A percentile compares a stretch with the other conserved stretches of the same genome.
These are phyloP conservation scores for Drechslerella dactyloides DNA, from an alignment of 2,329 filamentous ascomycete genomes.

Conservation along the genomic window DNA sequence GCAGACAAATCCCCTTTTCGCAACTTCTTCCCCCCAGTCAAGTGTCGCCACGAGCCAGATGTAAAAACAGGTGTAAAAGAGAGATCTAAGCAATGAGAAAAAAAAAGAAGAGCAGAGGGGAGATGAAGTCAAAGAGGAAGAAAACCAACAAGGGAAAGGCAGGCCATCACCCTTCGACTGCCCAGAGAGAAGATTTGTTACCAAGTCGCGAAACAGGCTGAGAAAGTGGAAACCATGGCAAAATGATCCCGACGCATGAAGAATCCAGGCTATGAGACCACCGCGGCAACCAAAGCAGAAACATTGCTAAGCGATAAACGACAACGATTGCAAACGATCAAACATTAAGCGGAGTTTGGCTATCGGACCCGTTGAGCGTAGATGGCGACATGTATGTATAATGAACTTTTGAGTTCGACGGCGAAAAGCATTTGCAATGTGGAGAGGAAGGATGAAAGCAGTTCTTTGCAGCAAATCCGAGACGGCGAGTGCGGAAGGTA, in stretches of 20 bases:
- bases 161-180: slow-evolving; percentile 16
- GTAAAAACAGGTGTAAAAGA: slow-evolving; percentile 46
- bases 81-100: slow-evolving; percentile 48
- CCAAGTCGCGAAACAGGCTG: slow-evolving; percentile 13
- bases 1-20: slow-evolving; percentile 31
- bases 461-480: slow-evolving; percentile 33
- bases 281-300: slow-evolving; percentile 14
- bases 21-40: slow-evolving; percentile 42
- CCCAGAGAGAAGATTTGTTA: slow-evolving; percentile 30
- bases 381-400: slow-evolving; percentile 49
- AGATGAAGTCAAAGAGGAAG: slow-evolving; percentile 27
- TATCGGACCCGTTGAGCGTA: slow-evolving; percentile 48
- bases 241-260: slow-evolving; percentile 29
- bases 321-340: slow-evolving; percentile 13
- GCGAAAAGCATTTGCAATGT: slow-evolving; percentile 23
- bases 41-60: slow-evolving; percentile 50
- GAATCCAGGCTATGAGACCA: slow-evolving; percentile 45
- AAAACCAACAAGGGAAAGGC: slow-evolving; percentile 20
- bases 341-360: slow-evolving; percentile 48
- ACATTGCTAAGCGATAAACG: slow-evolving; percentile 6
- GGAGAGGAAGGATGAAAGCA: slow-evolving; percentile 7
- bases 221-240: not conserved
- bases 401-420: slow-evolving; percentile 48
- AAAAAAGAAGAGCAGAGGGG: slow-evolving; percentile 33
- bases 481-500: slow-evolving; percentile 27